These are phyloP conservation scores for Ophiostoma angusticollis DNA, from an alignment of 2,329 filamentous ascomycete genomes.

Conservation along the genomic window DNA sequence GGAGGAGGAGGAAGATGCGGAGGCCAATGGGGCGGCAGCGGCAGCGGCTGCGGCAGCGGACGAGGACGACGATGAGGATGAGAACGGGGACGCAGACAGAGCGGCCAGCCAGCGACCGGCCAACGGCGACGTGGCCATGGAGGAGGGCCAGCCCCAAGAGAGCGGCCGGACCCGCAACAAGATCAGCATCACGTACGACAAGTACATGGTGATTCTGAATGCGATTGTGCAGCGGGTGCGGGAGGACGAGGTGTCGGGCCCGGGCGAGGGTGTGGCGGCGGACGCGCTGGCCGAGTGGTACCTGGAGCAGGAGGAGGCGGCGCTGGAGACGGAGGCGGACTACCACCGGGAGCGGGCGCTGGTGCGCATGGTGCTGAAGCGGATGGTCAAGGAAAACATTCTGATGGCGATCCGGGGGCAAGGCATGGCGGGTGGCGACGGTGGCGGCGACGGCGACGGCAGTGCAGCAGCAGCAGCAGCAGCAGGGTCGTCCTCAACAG, in stretches of 20 bases:
- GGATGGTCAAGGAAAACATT: slow-evolving; percentile 92
- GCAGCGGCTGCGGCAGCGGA: slow-evolving; percentile 1
- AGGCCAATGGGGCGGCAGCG: slow-evolving; percentile 4
- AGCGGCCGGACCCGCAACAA: no score
- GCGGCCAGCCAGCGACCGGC: slow-evolving; percentile 23
- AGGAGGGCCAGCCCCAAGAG: slow-evolving; percentile 34
- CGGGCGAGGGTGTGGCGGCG: slow-evolving; percentile 72
- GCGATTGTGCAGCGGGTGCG: slow-evolving; percentile 70
- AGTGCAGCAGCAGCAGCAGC: slow-evolving; percentile 23
- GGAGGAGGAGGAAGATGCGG: slow-evolving; percentile 36
- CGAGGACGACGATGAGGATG: slow-evolving; percentile 1
- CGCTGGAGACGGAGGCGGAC: slow-evolving; percentile 70
- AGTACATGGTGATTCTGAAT: slow-evolving; percentile 86
- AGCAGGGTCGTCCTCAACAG: slow-evolving; percentile 15
- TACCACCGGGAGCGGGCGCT: slow-evolving; percentile 61
- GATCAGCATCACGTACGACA: slow-evolving; percentile 89
- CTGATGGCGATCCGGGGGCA: slow-evolving; percentile 65
- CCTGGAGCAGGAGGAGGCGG: slow-evolving; percentile 76
- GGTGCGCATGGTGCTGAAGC: slow-evolving; percentile 76
- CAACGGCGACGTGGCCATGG: slow-evolving; percentile 30
- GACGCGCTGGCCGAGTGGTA: slow-evolving; percentile 81
- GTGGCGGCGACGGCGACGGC: slow-evolving; percentile 18
- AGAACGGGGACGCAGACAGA: slow-evolving; percentile 28
- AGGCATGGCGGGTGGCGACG: slow-evolving; percentile 36
- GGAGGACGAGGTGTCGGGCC: slow-evolving; percentile 59